Conservation (phyloP, 2,329 filamentous ascomycete genomes). For the Thielaviopsis cerberus region DNA sequence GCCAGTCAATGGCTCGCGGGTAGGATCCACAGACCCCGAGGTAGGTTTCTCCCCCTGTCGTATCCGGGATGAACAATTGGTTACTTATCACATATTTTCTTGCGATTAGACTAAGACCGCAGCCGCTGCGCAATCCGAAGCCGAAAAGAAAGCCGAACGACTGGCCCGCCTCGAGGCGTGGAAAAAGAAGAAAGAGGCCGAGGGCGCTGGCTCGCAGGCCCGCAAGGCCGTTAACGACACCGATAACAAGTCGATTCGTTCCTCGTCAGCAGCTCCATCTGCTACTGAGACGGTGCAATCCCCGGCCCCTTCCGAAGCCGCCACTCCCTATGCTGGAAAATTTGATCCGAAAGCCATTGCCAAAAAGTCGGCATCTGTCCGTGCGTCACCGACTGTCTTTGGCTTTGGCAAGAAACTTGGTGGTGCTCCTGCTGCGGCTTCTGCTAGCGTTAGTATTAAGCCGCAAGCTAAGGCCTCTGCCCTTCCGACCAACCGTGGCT, state of each 20-base stretch:
- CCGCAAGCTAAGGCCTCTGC: conserved; percentile 27
- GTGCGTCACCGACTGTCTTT: conserved; percentile 29
- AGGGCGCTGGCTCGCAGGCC: conserved; percentile 50
- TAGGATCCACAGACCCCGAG: conserved; percentile 28
- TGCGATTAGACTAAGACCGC: conserved; percentile 14
- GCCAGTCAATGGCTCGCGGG: conserved; percentile 21
- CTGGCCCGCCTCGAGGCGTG: conserved; percentile 71
- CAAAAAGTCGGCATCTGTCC: conserved; percentile 49
- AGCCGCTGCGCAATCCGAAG: conserved; percentile 39
- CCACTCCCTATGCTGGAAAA: conserved; percentile 46
- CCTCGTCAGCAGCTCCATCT: conserved; percentile 30
- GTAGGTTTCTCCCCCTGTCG: conserved; percentile 29
- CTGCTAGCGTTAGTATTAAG: conserved; percentile 1
- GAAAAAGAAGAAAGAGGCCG: conserved; percentile 75
- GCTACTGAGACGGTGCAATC: conserved; percentile 26
- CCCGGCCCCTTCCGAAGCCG: conserved; percentile 22
- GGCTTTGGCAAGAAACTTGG: conserved; percentile 23
- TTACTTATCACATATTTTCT: conserved; percentile 7
- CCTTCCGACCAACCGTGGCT: conserved; percentile 46
- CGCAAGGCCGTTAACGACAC: conserved; percentile 53
- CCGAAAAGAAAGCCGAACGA: conserved; percentile 62
- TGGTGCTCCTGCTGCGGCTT: conserved; percentile 15
- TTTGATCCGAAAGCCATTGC: conserved; percentile 43
- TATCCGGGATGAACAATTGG: conserved; percentile 5
- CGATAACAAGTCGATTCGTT: conserved; percentile 45